phyloP scores from a whole-genome alignment of 768 basidiomycete species.

The Leccinum obscurum region DNA sequence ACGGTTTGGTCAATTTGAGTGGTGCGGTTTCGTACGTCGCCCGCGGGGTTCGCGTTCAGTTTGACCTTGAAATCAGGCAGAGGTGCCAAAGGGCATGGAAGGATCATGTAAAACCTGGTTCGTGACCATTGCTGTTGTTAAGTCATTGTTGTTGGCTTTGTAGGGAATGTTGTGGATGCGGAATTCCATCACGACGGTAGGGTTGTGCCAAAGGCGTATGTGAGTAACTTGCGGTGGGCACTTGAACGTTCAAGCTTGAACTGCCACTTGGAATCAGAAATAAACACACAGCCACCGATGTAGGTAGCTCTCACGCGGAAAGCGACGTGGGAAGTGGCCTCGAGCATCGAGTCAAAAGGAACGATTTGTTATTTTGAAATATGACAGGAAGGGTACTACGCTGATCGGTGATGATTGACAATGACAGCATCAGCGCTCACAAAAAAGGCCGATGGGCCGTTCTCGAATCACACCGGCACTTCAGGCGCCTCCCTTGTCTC shows the following conservation, averaged over 20 bases:
- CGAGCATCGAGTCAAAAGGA: no score
- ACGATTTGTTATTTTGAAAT: no score
- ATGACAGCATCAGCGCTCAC: slow-evolving; percentile 25
- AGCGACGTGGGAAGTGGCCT: no score
- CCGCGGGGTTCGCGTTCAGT: slow-evolving; percentile 47
- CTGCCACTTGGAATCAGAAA: no score
- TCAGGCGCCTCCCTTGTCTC: slow-evolving; percentile 16
- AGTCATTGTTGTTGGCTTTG: slow-evolving; percentile 50
- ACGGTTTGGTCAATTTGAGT: slow-evolving; percentile 26
- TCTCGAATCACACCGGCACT: slow-evolving; percentile 19
- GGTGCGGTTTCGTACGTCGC: slow-evolving; percentile 50
- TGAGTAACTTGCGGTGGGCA: no score
- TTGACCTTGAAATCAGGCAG: slow-evolving; percentile 60
- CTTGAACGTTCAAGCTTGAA: no score
- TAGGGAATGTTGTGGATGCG: slow-evolving; percentile 33
- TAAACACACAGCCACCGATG: no score
- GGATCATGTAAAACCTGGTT: slow-evolving; percentile 47
- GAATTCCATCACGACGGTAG: slow-evolving; percentile 36
- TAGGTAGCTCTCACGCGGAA: no score
- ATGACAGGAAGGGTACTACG: no score
- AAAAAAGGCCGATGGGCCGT: slow-evolving; percentile 30
- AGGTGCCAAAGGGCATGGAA: slow-evolving; percentile 29
- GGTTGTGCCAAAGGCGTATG: no score
- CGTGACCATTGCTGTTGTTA: slow-evolving; percentile 49
- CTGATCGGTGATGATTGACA: no score